Evolutionary conservation across 164 flowering plant species (phyloP), one percentile per base, ranked within the genome.

Genomic region (Vitis riparia): DNA sequence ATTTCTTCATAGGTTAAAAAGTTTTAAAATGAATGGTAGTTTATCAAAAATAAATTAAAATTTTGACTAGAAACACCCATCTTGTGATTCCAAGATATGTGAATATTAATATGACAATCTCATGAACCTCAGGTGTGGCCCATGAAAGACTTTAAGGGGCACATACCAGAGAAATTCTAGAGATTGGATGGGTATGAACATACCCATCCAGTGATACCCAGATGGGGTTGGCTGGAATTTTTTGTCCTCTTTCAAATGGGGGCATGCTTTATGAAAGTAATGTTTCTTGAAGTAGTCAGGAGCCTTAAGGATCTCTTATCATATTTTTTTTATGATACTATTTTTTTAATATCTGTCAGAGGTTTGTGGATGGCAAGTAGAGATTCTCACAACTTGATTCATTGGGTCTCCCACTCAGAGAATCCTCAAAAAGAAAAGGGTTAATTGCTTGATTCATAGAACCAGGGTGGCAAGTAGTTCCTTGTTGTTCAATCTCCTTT

Each of bases 391-490:
- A 32, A 30, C 14, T 13, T 53, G n/a, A 14, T 61, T 0, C 8
- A 44, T 51, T 32, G 47, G 55, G 60, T 19, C 47, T 52, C 53
- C 44, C 30, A 44, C 13, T 53, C 27, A 55, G 29, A 30, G 49
- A 58, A 60, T 62, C 48, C 8, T 47, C 15, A 37, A 50, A 48
- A 37, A 53, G 12, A n/a, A 2, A 65, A 70, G 44, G 44, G 44
- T 37, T 37, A 37, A 37, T 3, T 62, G 63, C 47, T 70, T 70
- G 73, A 55, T 66, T 50, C 63, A 66, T 51, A 61, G 60, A 62
- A 70, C 74, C 74, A 66, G 71, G 69, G 61, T 64, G 77, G 59
- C 73, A 65, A 51, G 8, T 47, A 52, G 9, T 44, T 64, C 19
- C 17, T 16, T 30, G 14, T 23, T 53, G 56, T n/a, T n/a, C n/a